phyloP scores from a whole-genome alignment of 2,329 filamentous ascomycete genomes.

The Parasarocladium wereldwijsianum region DNA sequence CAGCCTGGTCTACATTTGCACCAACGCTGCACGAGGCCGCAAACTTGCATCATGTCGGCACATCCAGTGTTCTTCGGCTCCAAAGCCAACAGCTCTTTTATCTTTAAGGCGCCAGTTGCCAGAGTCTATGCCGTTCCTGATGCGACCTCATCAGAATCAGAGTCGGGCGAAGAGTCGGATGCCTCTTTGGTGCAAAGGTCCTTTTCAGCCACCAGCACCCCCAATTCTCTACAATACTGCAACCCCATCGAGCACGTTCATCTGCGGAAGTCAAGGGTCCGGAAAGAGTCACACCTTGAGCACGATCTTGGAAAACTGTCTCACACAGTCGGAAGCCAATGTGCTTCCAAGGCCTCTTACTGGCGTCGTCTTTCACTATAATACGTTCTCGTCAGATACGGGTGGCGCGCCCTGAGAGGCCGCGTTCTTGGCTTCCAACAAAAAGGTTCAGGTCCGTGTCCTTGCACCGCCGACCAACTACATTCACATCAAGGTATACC shows the following conservation, averaged over 20 bases:
- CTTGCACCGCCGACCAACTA: slow-evolving; percentile 40
- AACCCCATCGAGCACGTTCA: slow-evolving; percentile 42
- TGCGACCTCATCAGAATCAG: too few relatives aligned
- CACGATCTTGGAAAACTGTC: slow-evolving; percentile 40
- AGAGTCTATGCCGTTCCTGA: too few relatives aligned
- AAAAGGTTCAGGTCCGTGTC: slow-evolving; percentile 31
- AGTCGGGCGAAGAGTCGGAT: too few relatives aligned
- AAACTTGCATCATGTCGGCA: too few relatives aligned
- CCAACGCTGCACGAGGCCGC: too few relatives aligned
- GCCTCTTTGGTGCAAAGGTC: too few relatives aligned
- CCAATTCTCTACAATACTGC: slow-evolving; percentile 31
- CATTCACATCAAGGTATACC: slow-evolving; percentile 19
- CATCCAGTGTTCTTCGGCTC: too few relatives aligned
- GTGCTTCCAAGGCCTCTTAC: slow-evolving; percentile 36
- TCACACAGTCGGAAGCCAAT: slow-evolving; percentile 29
- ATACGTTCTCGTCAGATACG: slow-evolving; percentile 34
- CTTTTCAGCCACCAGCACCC: too few relatives aligned
- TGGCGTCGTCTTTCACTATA: slow-evolving; percentile 51
- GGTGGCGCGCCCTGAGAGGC: slow-evolving; percentile 42
- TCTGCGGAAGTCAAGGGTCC: slow-evolving; percentile 49
- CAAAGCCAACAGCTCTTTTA: too few relatives aligned
- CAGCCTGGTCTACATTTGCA: too few relatives aligned
- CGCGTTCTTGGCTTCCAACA: slow-evolving; percentile 33
- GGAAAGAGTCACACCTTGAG: slow-evolving; percentile 49
- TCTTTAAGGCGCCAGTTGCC: too few relatives aligned